Evolutionary conservation across 2,329 filamentous ascomycete species (phyloP), one percentile per base, ranked within the genome.

Genomic region (Calonectria henricotiae): DNA sequence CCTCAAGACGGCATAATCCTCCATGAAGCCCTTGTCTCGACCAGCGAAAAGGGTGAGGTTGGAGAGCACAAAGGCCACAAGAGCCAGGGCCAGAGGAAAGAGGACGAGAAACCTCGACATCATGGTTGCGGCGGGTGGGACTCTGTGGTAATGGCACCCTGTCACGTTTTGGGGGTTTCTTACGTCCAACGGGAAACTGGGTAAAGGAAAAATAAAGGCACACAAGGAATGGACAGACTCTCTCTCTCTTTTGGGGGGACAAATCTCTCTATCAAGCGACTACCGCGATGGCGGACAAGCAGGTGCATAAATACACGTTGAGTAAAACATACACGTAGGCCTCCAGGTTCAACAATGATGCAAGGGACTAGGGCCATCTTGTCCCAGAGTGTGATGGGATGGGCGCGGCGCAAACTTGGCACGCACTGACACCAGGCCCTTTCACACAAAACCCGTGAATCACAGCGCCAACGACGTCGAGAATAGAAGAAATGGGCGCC

Each of bases 31-130:
- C 67, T 81, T 73, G 47, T 84, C 76, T 47, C 80, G 80, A 15
- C 84, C 84, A 37, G 84, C 80, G 71, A 84, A 83, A 32, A 85
- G 80, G 60, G 79, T 79, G n/a, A 85, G 76, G 49, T 80, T 80
- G 17, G 80, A 80, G 20, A 85, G 79, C 43, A 85, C 77, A 68
- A 85, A 81, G 41, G 79, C 81, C 72, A 80, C 80, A 47, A 84
- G 75, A 69, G 81, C 80, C 44, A 84, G 74, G 30, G 80, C 74
- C 71, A 85, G 67, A 60, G 83, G 84, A 23, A 84, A 43, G 37
- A 84, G 68, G 39, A 82, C 75, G 44, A 79, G 68, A 43, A 82
- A 77, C 67, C 78, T 76, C 30, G 74, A 78, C 35, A 68, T 20
- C 76, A 78, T 78, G 70, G 49, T 37, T 66, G 68, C 47, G 46